These are phyloP conservation scores for Chamaecrista fasciculata DNA, from an alignment of 306 rosid species.

Conservation along the genomic window DNA sequence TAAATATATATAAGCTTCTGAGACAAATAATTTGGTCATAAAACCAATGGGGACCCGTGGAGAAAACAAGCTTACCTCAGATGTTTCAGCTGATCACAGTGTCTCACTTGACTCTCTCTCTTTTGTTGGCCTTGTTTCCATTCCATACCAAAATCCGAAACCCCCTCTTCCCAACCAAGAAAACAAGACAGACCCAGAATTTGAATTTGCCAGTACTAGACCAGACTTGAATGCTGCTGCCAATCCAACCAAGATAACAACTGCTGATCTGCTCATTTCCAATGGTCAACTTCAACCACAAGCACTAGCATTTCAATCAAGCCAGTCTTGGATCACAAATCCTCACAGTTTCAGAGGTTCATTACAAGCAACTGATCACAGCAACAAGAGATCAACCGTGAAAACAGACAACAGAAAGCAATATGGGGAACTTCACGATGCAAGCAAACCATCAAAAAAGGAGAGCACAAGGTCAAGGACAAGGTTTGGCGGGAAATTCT, in stretches of 20 bases:
- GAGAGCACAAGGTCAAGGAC: conserved; percentile 22
- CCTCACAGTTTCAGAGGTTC: conserved; percentile 27
- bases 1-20: conserved; percentile 28
- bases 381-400: conserved; percentile 33
- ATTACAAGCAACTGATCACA: conserved; percentile 28
- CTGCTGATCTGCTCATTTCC: conserved; percentile 51
- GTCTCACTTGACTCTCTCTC: conserved; percentile 39
- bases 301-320: conserved; percentile 35
- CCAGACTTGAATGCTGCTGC: conserved; percentile 35
- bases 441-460: conserved; percentile 30
- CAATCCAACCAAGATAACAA: conserved; percentile 38
- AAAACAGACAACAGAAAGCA: conserved; percentile 30
- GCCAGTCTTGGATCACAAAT: conserved; percentile 22
- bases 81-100: not conserved
- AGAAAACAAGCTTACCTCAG: not conserved
- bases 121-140: conserved; percentile 36
- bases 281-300: conserved; percentile 46
- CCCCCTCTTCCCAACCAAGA: conserved; percentile 30
- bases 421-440: conserved; percentile 26
- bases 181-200: conserved; percentile 42
- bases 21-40: conserved; percentile 20
- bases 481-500: conserved; percentile 42
- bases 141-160: conserved; percentile 44
- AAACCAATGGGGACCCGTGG: conserved; percentile 47
- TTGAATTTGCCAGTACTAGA: conserved; percentile 42